Conservation (phyloP, 1,139 yeast genomes). For the Kodamaea arcana region DNA sequence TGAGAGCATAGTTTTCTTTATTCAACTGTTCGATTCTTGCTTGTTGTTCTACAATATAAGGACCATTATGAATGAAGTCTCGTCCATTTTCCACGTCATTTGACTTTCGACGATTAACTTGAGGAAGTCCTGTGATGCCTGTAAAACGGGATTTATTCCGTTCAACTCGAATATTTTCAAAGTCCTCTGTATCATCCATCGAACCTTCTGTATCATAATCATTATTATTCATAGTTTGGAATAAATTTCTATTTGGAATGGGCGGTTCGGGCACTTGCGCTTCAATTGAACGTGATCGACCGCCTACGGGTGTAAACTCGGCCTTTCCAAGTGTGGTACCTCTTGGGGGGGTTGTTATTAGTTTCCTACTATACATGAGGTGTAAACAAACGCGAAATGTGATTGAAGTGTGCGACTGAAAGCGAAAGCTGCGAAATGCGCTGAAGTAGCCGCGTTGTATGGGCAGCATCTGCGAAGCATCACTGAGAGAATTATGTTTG, state of each 20-base stretch:
- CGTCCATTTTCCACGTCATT: conserved; percentile 8
- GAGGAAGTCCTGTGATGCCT: no score
- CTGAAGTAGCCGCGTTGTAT: no score
- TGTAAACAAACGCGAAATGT: no score
- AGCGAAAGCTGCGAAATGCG: no score
- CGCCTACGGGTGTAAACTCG: conserved; percentile 46
- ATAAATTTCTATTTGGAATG: conserved; percentile 8
- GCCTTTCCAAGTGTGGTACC: conserved; percentile 8
- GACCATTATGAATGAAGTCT: conserved; percentile 20
- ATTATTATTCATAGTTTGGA: conserved; percentile 9
- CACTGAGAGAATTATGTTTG: no score
- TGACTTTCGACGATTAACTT: no score
- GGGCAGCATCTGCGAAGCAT: no score
- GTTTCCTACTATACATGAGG: no score
- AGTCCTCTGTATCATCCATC: neutral
- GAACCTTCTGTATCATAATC: neutral
- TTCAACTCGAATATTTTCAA: conserved; percentile 6
- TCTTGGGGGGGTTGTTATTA: conserved; percentile 15
- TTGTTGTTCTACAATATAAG: conserved; percentile 51
- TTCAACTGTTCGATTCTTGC: conserved; percentile 46
- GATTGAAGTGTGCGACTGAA: no score
- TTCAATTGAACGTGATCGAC: conserved; percentile 9
- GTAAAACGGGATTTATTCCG: conserved; percentile 4
- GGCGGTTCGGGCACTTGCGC: conserved; percentile 1
- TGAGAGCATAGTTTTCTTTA: conserved; percentile 60